Evolutionary conservation across 805 yeast genomes (phyloP), one percentile per base, ranked within the genome.

Genomic region (Millerago galiae): DNA sequence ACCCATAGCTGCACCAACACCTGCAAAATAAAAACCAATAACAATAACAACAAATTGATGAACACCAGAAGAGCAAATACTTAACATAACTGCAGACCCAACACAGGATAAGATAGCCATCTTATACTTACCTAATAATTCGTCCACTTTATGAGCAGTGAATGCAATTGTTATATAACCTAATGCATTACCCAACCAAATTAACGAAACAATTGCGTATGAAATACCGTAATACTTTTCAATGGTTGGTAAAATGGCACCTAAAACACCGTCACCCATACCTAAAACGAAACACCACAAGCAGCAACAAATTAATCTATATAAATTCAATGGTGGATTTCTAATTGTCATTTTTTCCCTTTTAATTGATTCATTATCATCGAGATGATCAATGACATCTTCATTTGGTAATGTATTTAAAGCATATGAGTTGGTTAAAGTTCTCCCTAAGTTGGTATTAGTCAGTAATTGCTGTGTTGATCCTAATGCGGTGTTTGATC

Each of bases 141-240:
- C 52, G 46, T 71, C 72, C 38, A 77, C 44, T 40, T 61, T 57
- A 49, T 73, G 76, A 7, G 77, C 64, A n/a, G 68, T 46, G n/a
- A 66, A 50, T 0, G 83, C 83, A 35, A 75, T 61, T 3, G 67
- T 24, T 9, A 78, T 68, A 52, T 64, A 78, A 1, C 83, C 84
- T n/a, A 68, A 39, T 0, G 83, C 80, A 53, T 69, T 75, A 28
- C 76, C 66, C 46, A 78, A 57, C 83, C 83, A 78, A 38, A 78
- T 68, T 42, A 74, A 52, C 2, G 83, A 76, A 2, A 76, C 81
- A n/a, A 73, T 51, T 3, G 79, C 66, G 51, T 78, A 78, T 15
- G 61, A 61, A 41, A 78, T 65, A 29, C 53, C 41, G 52, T 76
- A 79, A 52, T 70, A 65, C 5, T 42, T 54, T 49, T 79, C 83